Percentiles rank a stretch among this genome's conserved stretches.
Conservation (phyloP, 768 basidiomycete species). For the Suillus decipiens region DNA sequence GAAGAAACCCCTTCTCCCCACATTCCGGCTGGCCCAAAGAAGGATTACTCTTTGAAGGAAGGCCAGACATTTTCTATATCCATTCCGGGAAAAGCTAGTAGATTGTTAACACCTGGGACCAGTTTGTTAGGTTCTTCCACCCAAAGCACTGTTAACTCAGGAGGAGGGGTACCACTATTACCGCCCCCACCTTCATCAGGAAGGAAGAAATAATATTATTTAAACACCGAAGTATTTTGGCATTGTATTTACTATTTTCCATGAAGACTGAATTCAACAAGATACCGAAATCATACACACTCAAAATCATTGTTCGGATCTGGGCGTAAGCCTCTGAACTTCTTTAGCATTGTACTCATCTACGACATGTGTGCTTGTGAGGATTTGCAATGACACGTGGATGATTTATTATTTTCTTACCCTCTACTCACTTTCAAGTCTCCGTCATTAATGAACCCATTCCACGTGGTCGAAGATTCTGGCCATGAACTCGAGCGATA, state of each 20-base stretch:
- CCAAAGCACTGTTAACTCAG: constrained; percentile 28
- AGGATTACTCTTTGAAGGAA: constrained; percentile 92
- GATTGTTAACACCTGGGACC: constrained; percentile 30
- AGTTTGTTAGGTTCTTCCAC: constrained; percentile 41
- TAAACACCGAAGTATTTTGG: background rate
- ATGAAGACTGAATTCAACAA: background rate
- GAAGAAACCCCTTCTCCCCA: constrained; percentile 59
- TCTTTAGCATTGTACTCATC: background rate
- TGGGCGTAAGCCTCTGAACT: background rate
- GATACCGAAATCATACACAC: background rate
- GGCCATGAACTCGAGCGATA: background rate
- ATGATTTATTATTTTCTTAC: background rate
- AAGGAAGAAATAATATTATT: constrained; percentile 43
- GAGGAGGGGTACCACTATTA: constrained; percentile 63
- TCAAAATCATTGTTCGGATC: background rate
- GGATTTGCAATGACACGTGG: background rate
- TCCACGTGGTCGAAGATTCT: background rate
- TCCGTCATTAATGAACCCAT: background rate
- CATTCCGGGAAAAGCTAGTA: constrained; percentile 76
- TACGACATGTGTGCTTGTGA: background rate
- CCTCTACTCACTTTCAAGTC: too few relatives aligned
- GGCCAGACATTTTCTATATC: constrained; percentile 93
- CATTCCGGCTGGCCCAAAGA: constrained; percentile 78
- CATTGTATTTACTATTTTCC: background rate
- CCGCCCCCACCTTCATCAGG: constrained; percentile 81